phyloP scores from a whole-genome alignment of 176 grass and related monocot genomes.

The sorghum (Sorghum bicolor) region DNA sequence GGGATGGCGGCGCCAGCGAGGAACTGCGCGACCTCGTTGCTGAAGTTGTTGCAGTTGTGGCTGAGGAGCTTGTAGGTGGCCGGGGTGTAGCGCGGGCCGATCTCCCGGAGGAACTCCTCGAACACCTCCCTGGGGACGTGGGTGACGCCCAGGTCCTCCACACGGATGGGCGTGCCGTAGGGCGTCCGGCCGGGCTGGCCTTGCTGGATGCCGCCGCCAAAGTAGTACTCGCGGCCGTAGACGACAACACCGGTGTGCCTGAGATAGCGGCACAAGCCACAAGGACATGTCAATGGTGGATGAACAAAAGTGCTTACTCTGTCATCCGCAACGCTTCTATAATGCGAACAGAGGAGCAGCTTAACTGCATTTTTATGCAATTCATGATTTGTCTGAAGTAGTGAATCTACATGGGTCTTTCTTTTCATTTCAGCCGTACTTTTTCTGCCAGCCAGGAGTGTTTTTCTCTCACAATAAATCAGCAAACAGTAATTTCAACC shows the following conservation, averaged over 20 bases:
- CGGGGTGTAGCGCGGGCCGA: slow-evolving; percentile 49
- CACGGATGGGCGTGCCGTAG: slow-evolving; percentile 56
- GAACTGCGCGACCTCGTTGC: slow-evolving; percentile 68
- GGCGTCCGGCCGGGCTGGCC: slow-evolving; percentile 57
- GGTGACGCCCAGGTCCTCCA: slow-evolving; percentile 56
- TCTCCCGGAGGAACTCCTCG: slow-evolving; percentile 68
- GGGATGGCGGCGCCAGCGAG: slow-evolving; percentile 54
- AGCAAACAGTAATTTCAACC: too few species aligned
- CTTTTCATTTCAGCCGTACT: too few species aligned
- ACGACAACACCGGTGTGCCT: slow-evolving; percentile 88
- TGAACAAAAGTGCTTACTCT: neutral
- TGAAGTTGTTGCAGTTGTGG: slow-evolving; percentile 95
- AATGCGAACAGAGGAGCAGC: neutral
- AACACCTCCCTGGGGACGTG: slow-evolving; percentile 60
- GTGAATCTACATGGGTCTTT: neutral
- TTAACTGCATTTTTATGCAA: neutral
- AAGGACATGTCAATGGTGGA: neutral
- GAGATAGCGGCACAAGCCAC: neutral
- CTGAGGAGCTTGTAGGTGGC: slow-evolving; percentile 67
- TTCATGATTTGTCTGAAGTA: neutral
- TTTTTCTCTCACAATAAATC: too few species aligned
- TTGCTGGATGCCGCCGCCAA: slow-evolving; percentile 70
- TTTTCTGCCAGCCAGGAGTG: too few species aligned
- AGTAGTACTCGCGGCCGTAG: slow-evolving; percentile 78
- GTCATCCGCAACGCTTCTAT: neutral